Base-by-base conservation (phyloP, 306 rosid genomes). In the Quercus variabilis region DNA sequence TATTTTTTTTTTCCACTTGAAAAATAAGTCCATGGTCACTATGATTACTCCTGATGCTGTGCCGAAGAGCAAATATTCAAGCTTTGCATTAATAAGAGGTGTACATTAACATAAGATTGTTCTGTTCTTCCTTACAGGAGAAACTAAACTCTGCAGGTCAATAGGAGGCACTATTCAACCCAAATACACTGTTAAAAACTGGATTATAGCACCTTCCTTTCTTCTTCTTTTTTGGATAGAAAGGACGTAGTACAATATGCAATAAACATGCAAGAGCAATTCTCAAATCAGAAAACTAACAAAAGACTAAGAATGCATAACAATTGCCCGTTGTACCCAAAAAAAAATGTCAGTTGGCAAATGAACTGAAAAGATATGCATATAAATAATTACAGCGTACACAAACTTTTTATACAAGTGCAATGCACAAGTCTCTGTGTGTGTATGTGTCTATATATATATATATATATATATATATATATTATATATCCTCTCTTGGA, bases 131-230 rank as follows among this genome's bases (percentile, higher is more conserved):
- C 19, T 26, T 54, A 60, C 25, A 62, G 35, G 54, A 81, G 55
- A 67, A 78, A 31, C 49, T 71, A 52, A 81, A 20, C 54, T 75
- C 76, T 56, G 49, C 49, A 21, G 33, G n/a, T 54, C 68, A 73
- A 41, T 69, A 58, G 54, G 83, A 69, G 75, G 56, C 65, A 38
- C 57, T 7, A 7, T 67, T 74, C 46, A 49, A 5, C 74, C 79
- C 77, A 52, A 23, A 54, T 38, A 57, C 71, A 57, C 51, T 12
- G 33, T 2, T 35, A 11, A 64, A 31, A 75, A 75, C 12, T 74
- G 17, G 33, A 64, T 38, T 38, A 38, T 38, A 38, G 46, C 46
- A 38, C 46, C 46, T 38, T 38, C 46, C 11, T 38, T 38, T 38
- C 46, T 38, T 38, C 43, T 38, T 38, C 46, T 38, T 38, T 38